Conservation (phyloP, 805 yeast genomes). For the Candida methanosorbosa region DNA sequence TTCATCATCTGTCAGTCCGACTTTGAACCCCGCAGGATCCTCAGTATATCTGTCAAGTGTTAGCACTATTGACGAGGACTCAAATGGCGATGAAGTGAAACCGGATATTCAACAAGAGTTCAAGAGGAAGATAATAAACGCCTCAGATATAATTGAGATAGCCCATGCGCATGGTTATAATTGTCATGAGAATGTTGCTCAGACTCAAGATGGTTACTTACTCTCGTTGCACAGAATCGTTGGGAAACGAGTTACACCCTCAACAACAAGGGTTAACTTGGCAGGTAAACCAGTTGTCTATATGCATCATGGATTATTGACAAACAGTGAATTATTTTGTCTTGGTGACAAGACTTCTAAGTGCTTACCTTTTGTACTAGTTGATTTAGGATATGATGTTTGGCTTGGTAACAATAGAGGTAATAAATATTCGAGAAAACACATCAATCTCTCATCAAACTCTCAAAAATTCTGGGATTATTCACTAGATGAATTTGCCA, state of each 20-base stretch:
- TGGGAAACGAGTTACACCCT: slow-evolving; percentile 13
- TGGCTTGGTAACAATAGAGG: slow-evolving; percentile 94
- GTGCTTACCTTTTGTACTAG: slow-evolving; percentile 62
- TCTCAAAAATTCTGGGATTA: slow-evolving; percentile 74
- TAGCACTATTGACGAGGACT: too few relatives aligned
- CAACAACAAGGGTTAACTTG: slow-evolving; percentile 1
- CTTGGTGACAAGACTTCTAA: slow-evolving; percentile 33
- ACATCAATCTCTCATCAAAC: slow-evolving; percentile 32
- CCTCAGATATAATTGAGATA: slow-evolving; percentile 24
- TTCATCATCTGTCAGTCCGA: too few relatives aligned
- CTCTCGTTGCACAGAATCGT: slow-evolving; percentile 63
- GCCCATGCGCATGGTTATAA: slow-evolving; percentile 44
- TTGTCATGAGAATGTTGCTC: slow-evolving; percentile 70
- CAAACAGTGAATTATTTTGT: slow-evolving; percentile 67
- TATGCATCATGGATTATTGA: slow-evolving; percentile 83
- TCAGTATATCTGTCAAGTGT: too few relatives aligned
- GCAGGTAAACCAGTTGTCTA: slow-evolving; percentile 42
- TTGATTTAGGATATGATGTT: slow-evolving; percentile 83
- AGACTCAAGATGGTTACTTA: slow-evolving; percentile 73
- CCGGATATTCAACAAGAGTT: too few relatives aligned
- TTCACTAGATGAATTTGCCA: slow-evolving; percentile 84
- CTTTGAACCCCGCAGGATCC: too few relatives aligned
- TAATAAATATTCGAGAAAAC: slow-evolving; percentile 85
- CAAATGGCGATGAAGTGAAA: slow-evolving; percentile 1
- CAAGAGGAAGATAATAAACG: slow-evolving; percentile 14